Evolutionary conservation across 208 protist species (phyloP), one percentile per base, ranked within the genome.

Genomic region (Crithidia thermophila): DNA sequence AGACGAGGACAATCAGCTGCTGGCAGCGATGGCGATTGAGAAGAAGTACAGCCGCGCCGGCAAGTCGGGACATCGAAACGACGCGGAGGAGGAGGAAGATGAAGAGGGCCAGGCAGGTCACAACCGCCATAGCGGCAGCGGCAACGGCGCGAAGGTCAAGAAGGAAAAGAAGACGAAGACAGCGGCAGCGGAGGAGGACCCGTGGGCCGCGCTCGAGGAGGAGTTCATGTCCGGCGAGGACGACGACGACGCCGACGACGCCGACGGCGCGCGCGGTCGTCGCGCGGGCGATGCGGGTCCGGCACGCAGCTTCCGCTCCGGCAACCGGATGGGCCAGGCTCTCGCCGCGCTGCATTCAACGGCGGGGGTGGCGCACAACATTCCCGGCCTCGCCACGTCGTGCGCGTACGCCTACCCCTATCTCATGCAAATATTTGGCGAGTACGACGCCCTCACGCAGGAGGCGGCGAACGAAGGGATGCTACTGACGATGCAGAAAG

Each of bases 371-470:
- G n/a, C n/a, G 45, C 61, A 58, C 10, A 33, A 46, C 46, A 45
- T 72, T 45, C 47, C 46, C 5, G 65, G 66, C 0, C 45, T 81
- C 18, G 28, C 59, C 8, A 36, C 55, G 1, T 20, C 52, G 46
- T 72, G 72, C 31, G 78, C 84, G 25, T 67, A 72, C 65, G 75
- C 82, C 8, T 18, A 66, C 11, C 71, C 71, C 0, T 89, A 82
- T 60, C 51, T 94, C 25, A 69, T 79, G 28, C 72, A 88, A 68
- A 90, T 90, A 33, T 64, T 68, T 43, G 74, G 90, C 63, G 43
- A 81, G 64, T 89, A 90, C 51, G 64, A 72, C 30, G 61, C 59
- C 28, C 53, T 78, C n/a, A 50, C 72, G 4, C 51, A 66, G 25
- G 82, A 87, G 39, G 88, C 82, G 16, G 28, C 31, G 25, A 67